A percentile compares a stretch with the other conserved stretches of the same genome.
Evolutionary conservation across 2,329 filamentous ascomycete genomes (phyloP).

Genomic region (Hypoxylon sp.): DNA sequence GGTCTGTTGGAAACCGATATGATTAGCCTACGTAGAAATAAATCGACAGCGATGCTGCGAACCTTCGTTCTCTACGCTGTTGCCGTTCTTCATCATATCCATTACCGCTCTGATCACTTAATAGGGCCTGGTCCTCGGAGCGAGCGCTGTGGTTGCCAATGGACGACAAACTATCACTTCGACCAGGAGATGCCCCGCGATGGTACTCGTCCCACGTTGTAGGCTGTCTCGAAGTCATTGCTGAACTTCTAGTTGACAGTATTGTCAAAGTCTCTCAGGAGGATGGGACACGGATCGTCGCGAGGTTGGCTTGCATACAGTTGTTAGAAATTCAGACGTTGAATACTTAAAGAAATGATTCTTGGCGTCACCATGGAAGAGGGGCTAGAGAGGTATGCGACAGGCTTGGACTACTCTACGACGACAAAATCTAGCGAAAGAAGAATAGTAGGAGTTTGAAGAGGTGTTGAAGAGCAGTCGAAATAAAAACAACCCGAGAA

Average conservation of each 20-base stretch:
- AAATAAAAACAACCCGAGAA: slow-evolving; percentile 17
- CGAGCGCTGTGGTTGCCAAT: slow-evolving; percentile 59
- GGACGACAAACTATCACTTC: slow-evolving; percentile 60
- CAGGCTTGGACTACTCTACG: slow-evolving; percentile 9
- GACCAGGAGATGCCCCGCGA: slow-evolving; percentile 58
- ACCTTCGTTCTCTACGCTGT: slow-evolving; percentile 57
- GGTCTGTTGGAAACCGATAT: slow-evolving; percentile 61
- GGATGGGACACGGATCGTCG: background rate
- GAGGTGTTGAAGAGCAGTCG: slow-evolving; percentile 10
- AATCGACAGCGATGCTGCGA: slow-evolving; percentile 22
- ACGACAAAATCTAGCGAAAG: slow-evolving; percentile 8
- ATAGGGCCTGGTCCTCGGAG: slow-evolving; percentile 63
- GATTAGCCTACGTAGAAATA: slow-evolving; percentile 29
- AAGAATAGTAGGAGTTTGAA: slow-evolving; percentile 3
- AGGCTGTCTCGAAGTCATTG: slow-evolving; percentile 47
- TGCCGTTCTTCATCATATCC: slow-evolving; percentile 54
- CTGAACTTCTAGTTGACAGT: slow-evolving; percentile 27
- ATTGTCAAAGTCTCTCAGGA: background rate
- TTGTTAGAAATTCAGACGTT: background rate
- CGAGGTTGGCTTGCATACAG: slow-evolving; percentile 4
- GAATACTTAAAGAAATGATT: slow-evolving; percentile 9
- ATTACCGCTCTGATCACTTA: slow-evolving; percentile 58
- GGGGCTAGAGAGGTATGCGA: slow-evolving; percentile 17
- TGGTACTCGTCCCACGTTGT: slow-evolving; percentile 65
- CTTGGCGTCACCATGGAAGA: slow-evolving; percentile 15